A percentile compares a stretch with the other conserved stretches of the same genome.
phyloP scores from a whole-genome alignment of 177 flowering plant species.

The Vitis hybrid region DNA sequence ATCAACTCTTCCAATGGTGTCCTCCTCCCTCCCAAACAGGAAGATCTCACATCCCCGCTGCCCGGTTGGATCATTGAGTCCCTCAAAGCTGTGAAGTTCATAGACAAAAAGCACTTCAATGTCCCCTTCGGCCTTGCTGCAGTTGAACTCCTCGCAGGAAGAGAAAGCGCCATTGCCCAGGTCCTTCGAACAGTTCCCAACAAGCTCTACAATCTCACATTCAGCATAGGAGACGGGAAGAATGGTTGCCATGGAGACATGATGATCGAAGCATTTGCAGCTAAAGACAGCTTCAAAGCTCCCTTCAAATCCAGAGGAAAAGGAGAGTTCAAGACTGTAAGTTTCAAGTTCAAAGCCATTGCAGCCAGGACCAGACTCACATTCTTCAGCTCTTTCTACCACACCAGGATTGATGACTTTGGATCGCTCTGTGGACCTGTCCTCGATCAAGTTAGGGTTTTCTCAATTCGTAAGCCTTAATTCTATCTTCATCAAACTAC shows the following conservation, averaged over 20 bases:
- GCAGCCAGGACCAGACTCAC: slow-evolving; percentile 64
- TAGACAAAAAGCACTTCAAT: slow-evolving; percentile 68
- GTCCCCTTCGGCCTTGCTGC: slow-evolving; percentile 69
- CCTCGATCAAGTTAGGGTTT: slow-evolving; percentile 66
- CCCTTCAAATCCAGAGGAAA: slow-evolving; percentile 65
- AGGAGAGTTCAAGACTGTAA: slow-evolving; percentile 48
- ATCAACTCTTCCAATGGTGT: slow-evolving; percentile 67
- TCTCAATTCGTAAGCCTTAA: slow-evolving; percentile 18
- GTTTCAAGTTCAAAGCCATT: slow-evolving; percentile 60
- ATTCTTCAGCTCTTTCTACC: slow-evolving; percentile 83
- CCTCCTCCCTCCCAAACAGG: slow-evolving; percentile 77
- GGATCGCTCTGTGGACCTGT: slow-evolving; percentile 90
- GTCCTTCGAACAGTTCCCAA: slow-evolving; percentile 60
- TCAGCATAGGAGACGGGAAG: slow-evolving; percentile 75
- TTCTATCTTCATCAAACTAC: background rate
- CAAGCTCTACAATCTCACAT: slow-evolving; percentile 56
- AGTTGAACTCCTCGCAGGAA: slow-evolving; percentile 80
- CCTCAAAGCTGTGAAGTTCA: slow-evolving; percentile 81
- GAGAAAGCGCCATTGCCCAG: slow-evolving; percentile 90
- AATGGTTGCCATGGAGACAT: slow-evolving; percentile 84
- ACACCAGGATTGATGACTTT: slow-evolving; percentile 61
- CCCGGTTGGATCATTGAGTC: slow-evolving; percentile 97
- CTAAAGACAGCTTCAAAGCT: slow-evolving; percentile 51
- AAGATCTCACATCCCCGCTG: slow-evolving; percentile 72
- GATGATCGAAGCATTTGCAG: slow-evolving; percentile 92